phyloP scores from a whole-genome alignment of 768 basidiomycete species.

The Cystobasidium ongulense region DNA sequence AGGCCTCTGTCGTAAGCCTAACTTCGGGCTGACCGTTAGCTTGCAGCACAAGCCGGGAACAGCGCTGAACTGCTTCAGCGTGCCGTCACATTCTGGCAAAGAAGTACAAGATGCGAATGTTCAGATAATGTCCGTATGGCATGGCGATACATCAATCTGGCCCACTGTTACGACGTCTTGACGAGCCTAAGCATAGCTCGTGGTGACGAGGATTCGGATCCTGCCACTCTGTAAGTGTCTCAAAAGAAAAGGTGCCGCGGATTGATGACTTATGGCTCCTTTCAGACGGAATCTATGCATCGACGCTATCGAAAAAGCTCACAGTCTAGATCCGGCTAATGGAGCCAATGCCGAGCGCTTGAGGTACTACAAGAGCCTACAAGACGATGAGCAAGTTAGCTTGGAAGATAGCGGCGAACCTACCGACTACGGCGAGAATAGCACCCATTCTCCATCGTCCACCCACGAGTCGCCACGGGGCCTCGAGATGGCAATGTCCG shows the following conservation, averaged over 20 bases:
- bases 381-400: not conserved
- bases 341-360: not conserved
- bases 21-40: not conserved
- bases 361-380: not conserved
- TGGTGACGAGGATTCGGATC: not conserved
- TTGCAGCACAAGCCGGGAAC: constrained; percentile 8
- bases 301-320: constrained; percentile 2
- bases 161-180: constrained; percentile 6
- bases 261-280: not conserved
- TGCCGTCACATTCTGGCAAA: not conserved
- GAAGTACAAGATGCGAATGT: not conserved
- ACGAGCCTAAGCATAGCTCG: not conserved
- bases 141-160: not conserved
- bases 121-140: not conserved
- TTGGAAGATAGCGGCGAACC: not conserved
- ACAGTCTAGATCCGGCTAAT: constrained; percentile 2
- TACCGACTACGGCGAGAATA: not conserved
- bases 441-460: not conserved
- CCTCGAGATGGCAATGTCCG: not conserved
- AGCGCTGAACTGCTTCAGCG: not conserved
- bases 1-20: not conserved
- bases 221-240: not conserved
- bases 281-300: not conserved
- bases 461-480: not conserved
- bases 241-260: not conserved